phyloP scores from a whole-genome alignment of 2,329 filamentous ascomycete species.

The Madurella mycetomatis region DNA sequence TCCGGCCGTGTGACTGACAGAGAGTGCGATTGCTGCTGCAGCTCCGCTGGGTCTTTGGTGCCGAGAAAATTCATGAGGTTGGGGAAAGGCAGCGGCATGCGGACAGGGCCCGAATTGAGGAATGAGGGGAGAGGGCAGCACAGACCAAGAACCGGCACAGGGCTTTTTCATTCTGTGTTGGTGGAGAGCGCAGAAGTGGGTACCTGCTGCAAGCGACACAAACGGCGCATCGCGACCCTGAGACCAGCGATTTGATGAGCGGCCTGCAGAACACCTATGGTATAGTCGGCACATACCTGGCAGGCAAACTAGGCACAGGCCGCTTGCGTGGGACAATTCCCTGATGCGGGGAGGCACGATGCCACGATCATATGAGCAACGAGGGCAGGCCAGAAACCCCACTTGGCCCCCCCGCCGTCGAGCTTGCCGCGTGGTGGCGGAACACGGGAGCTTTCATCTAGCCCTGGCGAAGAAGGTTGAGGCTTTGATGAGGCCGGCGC shows the following conservation, averaged over 20 bases:
- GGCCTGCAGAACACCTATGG: background rate
- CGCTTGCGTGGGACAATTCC: background rate
- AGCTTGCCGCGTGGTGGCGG: too few relatives aligned
- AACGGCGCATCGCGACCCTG: background rate
- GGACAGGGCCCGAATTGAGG: background rate
- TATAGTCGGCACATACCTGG: too few relatives aligned
- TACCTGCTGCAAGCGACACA: background rate
- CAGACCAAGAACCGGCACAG: background rate
- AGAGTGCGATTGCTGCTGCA: background rate
- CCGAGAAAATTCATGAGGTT: slow-evolving; percentile 11
- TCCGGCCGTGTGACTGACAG: slow-evolving; percentile 2
- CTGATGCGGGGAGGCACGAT: background rate
- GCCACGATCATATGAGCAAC: background rate
- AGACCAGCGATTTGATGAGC: background rate
- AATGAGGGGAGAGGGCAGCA: slow-evolving; percentile 2
- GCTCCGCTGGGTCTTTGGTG: slow-evolving; percentile 4
- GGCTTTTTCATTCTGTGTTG: too few relatives aligned
- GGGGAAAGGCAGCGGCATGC: slow-evolving; percentile 6
- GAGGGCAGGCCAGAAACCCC: background rate
- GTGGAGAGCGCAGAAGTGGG: too few relatives aligned
- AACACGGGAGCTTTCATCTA: too few relatives aligned
- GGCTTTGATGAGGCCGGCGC: too few relatives aligned
- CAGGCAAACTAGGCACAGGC: too few relatives aligned
- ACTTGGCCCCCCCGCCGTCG: too few relatives aligned
- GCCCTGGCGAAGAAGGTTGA: too few relatives aligned